phyloP scores from a whole-genome alignment of 352 stramenopile species.

The Phytopythium sindhum region DNA sequence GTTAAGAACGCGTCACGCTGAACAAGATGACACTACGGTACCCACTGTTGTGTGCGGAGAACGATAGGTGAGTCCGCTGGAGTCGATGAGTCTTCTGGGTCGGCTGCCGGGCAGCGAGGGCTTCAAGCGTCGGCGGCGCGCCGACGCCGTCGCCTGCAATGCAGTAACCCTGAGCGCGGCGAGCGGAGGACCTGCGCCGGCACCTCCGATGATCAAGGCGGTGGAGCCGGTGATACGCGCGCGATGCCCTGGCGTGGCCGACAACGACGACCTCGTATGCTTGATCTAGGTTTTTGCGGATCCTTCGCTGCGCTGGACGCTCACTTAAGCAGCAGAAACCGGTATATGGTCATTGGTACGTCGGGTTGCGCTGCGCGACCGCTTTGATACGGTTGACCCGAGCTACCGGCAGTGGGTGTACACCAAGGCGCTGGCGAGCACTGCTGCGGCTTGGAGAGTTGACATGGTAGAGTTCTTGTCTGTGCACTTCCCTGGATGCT shows the following conservation, averaged over 20 bases:
- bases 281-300: constrained; percentile 24
- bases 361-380: constrained; percentile 13
- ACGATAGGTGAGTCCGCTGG: not conserved
- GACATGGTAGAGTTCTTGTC: constrained; percentile 3
- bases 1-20: not conserved
- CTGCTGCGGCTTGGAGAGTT: not conserved
- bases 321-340: constrained; percentile 11
- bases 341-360: constrained; percentile 15
- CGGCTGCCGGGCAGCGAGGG: not conserved
- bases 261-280: constrained; percentile 14
- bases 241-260: not conserved
- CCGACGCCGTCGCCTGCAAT: not conserved
- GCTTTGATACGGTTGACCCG: not conserved
- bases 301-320: constrained; percentile 18
- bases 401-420: constrained; percentile 17
- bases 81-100: not conserved
- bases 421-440: constrained; percentile 14
- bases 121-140: not conserved
- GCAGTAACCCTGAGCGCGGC: not conserved
- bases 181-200: not conserved
- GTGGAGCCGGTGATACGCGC: not conserved
- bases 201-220: not conserved
- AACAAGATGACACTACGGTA: not conserved
- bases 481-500: constrained; percentile 20
- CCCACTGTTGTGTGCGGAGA: no score